Conservation (phyloP, 352 stramenopile species). For the Detonula confervacea region DNA sequence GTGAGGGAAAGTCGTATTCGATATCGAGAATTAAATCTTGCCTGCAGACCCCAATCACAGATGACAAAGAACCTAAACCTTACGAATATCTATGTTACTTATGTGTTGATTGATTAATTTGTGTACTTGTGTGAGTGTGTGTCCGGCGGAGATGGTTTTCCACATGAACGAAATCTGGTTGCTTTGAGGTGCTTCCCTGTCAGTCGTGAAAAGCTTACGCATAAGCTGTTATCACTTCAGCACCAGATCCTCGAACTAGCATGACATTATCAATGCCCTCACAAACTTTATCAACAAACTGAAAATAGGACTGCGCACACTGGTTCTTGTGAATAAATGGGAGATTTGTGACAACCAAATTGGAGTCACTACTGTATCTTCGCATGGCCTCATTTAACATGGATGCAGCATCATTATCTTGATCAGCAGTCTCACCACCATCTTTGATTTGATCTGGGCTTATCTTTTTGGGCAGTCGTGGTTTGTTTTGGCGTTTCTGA, state of each 20-base stretch:
- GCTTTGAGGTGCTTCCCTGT: not conserved
- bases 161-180: no score
- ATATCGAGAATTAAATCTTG: no score
- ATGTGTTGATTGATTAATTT: not conserved
- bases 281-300: slow-evolving; percentile 57
- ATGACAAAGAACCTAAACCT: no score
- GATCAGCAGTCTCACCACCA: not conserved
- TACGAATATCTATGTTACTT: no score
- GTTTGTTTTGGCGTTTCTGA: not conserved
- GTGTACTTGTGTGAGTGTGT: not conserved
- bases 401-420: slow-evolving; percentile 31
- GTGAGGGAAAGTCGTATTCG: no score
- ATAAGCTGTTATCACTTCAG: slow-evolving; percentile 72
- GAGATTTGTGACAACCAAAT: slow-evolving; percentile 68
- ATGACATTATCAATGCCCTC: slow-evolving; percentile 56
- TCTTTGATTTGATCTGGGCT: not conserved
- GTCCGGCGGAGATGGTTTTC: no score
- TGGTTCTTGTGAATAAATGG: slow-evolving; percentile 59
- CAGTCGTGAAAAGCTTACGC: slow-evolving; percentile 29
- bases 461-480: not conserved
- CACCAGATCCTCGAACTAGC: slow-evolving; percentile 65
- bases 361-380: slow-evolving; percentile 44
- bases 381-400: slow-evolving; percentile 59
- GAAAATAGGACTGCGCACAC: slow-evolving; percentile 45
- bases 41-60: no score